Evolutionary conservation across 2,329 filamentous ascomycete species (phyloP).

Genomic region (Phialophora chinensis): DNA sequence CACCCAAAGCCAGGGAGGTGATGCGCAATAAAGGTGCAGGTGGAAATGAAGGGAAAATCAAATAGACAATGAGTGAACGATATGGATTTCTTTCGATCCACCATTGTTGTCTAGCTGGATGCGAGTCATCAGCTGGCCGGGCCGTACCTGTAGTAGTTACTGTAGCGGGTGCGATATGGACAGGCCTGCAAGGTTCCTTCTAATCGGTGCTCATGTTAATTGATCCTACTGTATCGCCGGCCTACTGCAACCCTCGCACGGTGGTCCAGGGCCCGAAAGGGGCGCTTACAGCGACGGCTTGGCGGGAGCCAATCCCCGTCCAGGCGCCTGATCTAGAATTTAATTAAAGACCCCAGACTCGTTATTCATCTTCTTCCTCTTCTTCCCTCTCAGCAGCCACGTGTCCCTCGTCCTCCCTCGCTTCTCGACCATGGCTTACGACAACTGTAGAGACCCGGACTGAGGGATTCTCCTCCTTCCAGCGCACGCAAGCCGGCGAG

Average conservation of each 20-base stretch:
- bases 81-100: not conserved
- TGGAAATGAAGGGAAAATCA: not conserved
- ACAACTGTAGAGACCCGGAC: slow-evolving; percentile 24
- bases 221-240: not conserved
- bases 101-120: not conserved
- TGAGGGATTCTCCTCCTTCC: slow-evolving; percentile 1
- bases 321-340: not conserved
- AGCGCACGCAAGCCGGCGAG: not conserved
- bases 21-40: not conserved
- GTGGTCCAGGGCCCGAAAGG: not conserved
- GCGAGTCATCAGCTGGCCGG: no score
- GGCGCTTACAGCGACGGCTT: not conserved
- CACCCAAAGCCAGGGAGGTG: no score
- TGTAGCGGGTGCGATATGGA: no score
- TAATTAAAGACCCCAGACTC: not conserved
- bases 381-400: not conserved
- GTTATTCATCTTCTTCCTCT: not conserved
- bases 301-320: not conserved
- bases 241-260: not conserved
- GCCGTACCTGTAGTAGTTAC: no score
- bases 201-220: not conserved
- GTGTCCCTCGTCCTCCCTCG: not conserved
- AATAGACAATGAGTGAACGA: not conserved
- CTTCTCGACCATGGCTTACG: slow-evolving; percentile 21
- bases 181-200: not conserved